phyloP scores from a whole-genome alignment of 768 basidiomycete genomes.

The Tulasnella sp. region DNA sequence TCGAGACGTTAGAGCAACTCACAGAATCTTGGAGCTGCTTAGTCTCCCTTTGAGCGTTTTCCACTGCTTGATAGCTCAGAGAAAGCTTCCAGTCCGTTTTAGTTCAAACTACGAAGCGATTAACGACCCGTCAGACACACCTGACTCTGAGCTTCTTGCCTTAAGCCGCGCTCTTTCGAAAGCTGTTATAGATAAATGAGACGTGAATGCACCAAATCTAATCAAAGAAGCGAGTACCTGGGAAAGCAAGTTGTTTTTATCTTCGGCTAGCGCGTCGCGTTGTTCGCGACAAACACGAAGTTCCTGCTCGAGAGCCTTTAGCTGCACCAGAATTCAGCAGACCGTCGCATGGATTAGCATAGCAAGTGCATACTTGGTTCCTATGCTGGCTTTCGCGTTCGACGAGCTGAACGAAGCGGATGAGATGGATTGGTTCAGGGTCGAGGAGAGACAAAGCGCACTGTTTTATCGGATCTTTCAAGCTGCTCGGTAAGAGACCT shows the following conservation, averaged over 20 bases:
- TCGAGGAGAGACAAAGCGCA: not conserved
- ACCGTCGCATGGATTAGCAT: not conserved
- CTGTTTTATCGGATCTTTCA: not conserved
- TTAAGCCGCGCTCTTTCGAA: not conserved
- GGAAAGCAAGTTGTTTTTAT: not conserved
- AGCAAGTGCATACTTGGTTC: not conserved
- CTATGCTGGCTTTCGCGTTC: constrained; percentile 2
- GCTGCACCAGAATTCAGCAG: not conserved
- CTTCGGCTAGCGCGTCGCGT: not conserved
- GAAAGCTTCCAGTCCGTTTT: not conserved
- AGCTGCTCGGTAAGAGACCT: not conserved
- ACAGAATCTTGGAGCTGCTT: not conserved
- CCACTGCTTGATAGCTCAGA: not conserved
- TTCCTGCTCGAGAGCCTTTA: not conserved
- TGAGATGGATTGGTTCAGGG: not conserved
- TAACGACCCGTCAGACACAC: not conserved
- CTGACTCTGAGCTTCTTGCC: not conserved
- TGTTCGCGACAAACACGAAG: not conserved
- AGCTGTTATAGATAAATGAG: not conserved
- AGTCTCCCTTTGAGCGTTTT: not conserved
- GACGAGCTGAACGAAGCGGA: not conserved
- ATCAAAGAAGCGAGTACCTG: not conserved
- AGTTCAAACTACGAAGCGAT: not conserved
- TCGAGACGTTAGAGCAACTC: not conserved
- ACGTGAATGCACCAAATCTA: not conserved